phyloP scores from a whole-genome alignment of 2,329 filamentous ascomycete species.

The Corniculantispora saksenae region DNA sequence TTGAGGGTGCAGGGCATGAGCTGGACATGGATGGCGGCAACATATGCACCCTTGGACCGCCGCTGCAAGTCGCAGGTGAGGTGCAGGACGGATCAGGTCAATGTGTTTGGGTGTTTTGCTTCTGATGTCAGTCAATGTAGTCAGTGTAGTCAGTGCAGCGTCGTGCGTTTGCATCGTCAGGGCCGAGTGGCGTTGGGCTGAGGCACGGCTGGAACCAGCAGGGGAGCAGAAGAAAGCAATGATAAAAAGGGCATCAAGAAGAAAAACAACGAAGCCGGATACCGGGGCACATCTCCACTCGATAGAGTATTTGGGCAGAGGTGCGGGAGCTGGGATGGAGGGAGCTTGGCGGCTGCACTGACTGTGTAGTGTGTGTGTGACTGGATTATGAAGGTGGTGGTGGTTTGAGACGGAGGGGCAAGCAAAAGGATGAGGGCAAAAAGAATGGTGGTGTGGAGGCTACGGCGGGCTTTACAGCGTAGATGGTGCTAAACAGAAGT shows the following conservation, averaged over 20 bases:
- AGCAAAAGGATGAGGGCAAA: background rate
- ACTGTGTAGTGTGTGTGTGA: too few species aligned
- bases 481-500: too few species aligned
- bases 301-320: background rate
- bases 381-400: background rate
- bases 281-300: background rate
- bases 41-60: slow-evolving; percentile 7
- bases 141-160: background rate
- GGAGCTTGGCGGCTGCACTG: background rate
- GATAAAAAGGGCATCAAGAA: background rate
- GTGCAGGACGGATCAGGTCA: slow-evolving; percentile 6
- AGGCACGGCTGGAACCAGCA: background rate
- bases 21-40: background rate
- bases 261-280: background rate
- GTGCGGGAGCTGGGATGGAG: background rate
- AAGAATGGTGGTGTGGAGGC: too few species aligned
- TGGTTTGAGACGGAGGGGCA: background rate
- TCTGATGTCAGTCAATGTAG: background rate
- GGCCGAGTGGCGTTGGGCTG: slow-evolving; percentile 1
- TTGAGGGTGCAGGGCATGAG: too few species aligned
- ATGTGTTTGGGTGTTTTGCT: slow-evolving; percentile 5
- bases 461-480: too few species aligned
- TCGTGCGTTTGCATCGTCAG: background rate
- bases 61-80: slow-evolving; percentile 14
- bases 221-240: background rate